Evolutionary conservation across 2,329 filamentous ascomycete genomes (phyloP).

Genomic region (Phaeoacremonium minimum): DNA sequence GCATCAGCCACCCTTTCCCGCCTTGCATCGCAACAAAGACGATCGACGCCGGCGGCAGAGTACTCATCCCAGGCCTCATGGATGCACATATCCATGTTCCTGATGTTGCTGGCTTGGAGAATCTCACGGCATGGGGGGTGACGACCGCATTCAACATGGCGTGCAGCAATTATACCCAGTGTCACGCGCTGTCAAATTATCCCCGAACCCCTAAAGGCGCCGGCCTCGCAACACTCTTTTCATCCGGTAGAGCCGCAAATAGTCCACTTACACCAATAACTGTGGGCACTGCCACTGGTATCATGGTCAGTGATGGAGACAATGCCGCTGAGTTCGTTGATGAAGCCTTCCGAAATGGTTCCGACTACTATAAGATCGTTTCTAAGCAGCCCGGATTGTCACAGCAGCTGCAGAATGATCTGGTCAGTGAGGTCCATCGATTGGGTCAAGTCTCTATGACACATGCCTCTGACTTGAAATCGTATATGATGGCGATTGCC

Average conservation of each 20-base stretch:
- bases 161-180: slow-evolving; percentile 33
- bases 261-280: background rate
- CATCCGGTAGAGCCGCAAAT: slow-evolving; percentile 1
- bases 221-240: slow-evolving; percentile 1
- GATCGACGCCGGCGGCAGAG: slow-evolving; percentile 17
- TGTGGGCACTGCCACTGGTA: background rate
- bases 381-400: slow-evolving; percentile 15
- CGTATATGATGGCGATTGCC: slow-evolving; percentile 17
- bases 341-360: slow-evolving; percentile 11
- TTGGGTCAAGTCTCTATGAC: slow-evolving; percentile 18
- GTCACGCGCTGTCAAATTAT: background rate
- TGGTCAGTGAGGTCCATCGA: slow-evolving; percentile 15
- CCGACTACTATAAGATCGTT: slow-evolving; percentile 22
- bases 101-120: slow-evolving; percentile 13
- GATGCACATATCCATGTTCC: slow-evolving; percentile 20
- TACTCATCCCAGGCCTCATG: slow-evolving; percentile 22
- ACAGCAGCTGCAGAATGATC: slow-evolving; percentile 14
- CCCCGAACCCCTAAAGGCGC: background rate
- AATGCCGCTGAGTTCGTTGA: slow-evolving; percentile 12
- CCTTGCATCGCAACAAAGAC: slow-evolving; percentile 1
- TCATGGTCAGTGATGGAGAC: slow-evolving; percentile 8
- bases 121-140: slow-evolving; percentile 18
- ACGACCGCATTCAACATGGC: slow-evolving; percentile 21
- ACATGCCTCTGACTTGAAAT: slow-evolving; percentile 16
- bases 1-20: background rate